Evolutionary conservation across 2,329 filamentous ascomycete species (phyloP), one percentile per base, ranked within the genome.

Genomic region (Talaromyces marneffei): DNA sequence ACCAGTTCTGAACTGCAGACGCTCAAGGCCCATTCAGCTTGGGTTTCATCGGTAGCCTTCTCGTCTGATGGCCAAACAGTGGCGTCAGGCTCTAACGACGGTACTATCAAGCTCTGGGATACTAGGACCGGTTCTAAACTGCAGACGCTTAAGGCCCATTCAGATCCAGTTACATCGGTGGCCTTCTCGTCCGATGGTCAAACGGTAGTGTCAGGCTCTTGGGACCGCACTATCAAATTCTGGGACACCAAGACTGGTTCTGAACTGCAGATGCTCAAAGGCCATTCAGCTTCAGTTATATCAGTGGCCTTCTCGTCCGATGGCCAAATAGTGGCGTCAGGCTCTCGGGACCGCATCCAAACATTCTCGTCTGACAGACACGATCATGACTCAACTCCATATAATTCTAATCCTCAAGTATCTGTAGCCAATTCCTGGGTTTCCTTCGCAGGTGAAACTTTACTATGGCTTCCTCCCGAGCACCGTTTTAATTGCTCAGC

Each of bases 61-160:
- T 35, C 8, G 9, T 12, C 9, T 35, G 33, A 53, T 52, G 44
- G 44, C 18, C 31, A 58, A 48, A 50, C 62, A n/a, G 10, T 70
- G 9, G 67, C 64, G n/a, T 69, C 66, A 23, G 61, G 37, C 31
- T 68, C 65, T 20, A 0, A 18, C 50, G 59, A 63, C 29, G 12
- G 35, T 0, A 64, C 33, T 25, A 42, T 66, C 3, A 59, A 55
- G 44, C 60, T 65, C 23, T 68, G 63, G 66, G 60, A 66, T 33
- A 9, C 37, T 12, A 25, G 10, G 39, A 65, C 60, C 44, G 54
- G 35, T 57, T 23, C 23, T n/a, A 27, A 12, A 56, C 52, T 2
- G 16, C 44, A 62, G 35, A 65, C 59, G n/a, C 54, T 66, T 8
- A 61, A 44, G 14, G 48, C 3, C 18, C 9, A 53, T 16, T 53